A percentile compares a stretch with the other conserved stretches of the same genome.
Conservation (phyloP, 768 basidiomycete genomes). For the Boletus patriciae region DNA sequence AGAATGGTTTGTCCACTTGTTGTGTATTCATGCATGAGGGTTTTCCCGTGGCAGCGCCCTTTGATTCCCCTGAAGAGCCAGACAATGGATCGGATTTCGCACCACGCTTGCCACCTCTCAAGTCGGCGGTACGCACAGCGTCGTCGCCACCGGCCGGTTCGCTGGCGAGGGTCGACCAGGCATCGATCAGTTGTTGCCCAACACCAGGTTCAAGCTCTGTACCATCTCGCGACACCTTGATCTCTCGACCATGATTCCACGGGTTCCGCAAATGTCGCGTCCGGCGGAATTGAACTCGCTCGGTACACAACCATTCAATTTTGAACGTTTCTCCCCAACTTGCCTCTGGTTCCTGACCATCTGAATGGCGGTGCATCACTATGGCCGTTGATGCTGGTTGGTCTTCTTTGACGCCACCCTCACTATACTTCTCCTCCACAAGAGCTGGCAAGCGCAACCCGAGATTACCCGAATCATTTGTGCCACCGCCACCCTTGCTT, state of each 20-base stretch:
- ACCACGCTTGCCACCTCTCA: background rate
- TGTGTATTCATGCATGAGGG: background rate
- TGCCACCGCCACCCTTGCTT: constrained; percentile 14
- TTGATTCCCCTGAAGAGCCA: background rate
- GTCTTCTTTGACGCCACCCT: constrained; percentile 19
- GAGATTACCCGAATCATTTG: constrained; percentile 15
- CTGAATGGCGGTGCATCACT: background rate
- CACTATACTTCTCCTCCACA: constrained; percentile 20
- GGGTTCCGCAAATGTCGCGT: constrained; percentile 84
- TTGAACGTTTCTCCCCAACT: constrained; percentile 79
- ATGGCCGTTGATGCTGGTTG: background rate
- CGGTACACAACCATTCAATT: constrained; percentile 77
- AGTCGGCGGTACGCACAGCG: background rate
- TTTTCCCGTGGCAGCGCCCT: background rate
- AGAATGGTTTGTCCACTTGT: background rate
- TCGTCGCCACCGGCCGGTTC: constrained; percentile 4
- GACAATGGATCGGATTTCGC: constrained; percentile 1
- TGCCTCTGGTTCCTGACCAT: constrained; percentile 25
- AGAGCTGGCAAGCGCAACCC: constrained; percentile 19
- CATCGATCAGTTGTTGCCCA: constrained; percentile 64
- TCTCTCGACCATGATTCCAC: constrained; percentile 86
- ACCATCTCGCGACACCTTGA: constrained; percentile 85
- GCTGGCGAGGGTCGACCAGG: constrained; percentile 53
- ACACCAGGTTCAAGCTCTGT: constrained; percentile 86
- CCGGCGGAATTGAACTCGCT: constrained; percentile 69